Percentiles rank a stretch among this genome's conserved stretches.
phyloP scores from a whole-genome alignment of 2,329 filamentous ascomycete species.

The Achaetomium macrosporum region DNA sequence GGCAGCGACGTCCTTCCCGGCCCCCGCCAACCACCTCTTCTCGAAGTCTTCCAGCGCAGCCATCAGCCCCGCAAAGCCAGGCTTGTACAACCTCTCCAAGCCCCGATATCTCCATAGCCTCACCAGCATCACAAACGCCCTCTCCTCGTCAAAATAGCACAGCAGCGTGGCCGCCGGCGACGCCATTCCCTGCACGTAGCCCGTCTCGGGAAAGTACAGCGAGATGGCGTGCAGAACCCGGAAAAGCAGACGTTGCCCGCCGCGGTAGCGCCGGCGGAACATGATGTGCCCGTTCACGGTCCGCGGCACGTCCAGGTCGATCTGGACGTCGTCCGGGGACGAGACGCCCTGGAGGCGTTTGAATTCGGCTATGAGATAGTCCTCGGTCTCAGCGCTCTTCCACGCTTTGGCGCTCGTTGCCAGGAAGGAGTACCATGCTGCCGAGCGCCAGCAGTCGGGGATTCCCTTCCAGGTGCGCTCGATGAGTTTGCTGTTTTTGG shows the following conservation, averaged over 20 bases:
- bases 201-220: conserved; percentile 82
- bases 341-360: conserved; percentile 65
- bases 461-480: conserved; percentile 97
- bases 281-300: conserved; percentile 96
- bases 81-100: conserved; percentile 74
- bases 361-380: conserved; percentile 66
- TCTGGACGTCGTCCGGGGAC: conserved; percentile 90
- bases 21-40: conserved; percentile 65
- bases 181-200: conserved; percentile 98
- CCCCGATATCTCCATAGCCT: conserved; percentile 87
- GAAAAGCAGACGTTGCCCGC: conserved; percentile 87
- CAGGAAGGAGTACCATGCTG: conserved; percentile 93
- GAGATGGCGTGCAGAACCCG: conserved; percentile 87
- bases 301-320: conserved; percentile 91
- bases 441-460: conserved; percentile 87
- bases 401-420: conserved; percentile 65
- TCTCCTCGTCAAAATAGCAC: conserved; percentile 95
- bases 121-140: conserved; percentile 93
- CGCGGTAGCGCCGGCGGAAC: conserved; percentile 87
- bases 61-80: conserved; percentile 83
- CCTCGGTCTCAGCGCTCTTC: conserved; percentile 48
- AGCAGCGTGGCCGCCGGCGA: conserved; percentile 85
- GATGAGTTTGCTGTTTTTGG: conserved; percentile 74
- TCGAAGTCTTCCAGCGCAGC: conserved; percentile 80
- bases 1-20: conserved; percentile 64